Conservation (phyloP, 306 rosid genomes). For the Elaeagnus macrophylla region DNA sequence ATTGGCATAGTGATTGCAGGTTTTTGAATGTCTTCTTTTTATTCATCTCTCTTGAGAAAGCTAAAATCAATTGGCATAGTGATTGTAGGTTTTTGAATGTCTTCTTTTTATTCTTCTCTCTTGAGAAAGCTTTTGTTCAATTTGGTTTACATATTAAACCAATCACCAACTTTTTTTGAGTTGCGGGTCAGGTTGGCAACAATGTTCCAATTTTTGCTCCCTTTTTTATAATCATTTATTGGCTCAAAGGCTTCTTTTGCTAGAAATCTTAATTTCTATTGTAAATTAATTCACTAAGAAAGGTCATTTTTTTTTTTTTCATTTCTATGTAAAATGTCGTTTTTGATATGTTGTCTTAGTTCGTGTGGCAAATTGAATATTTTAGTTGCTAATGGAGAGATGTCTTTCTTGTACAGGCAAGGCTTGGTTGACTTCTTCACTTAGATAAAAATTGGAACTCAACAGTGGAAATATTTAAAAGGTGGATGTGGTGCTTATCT, state of each 20-base stretch:
- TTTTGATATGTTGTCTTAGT: not conserved
- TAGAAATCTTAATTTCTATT: constrained; percentile 80
- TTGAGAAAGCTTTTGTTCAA: too few relatives aligned
- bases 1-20: too few relatives aligned
- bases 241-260: constrained; percentile 90
- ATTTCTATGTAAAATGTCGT: not conserved
- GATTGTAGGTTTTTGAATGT: too few relatives aligned
- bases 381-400: too few relatives aligned
- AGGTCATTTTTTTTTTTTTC: not conserved
- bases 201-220: constrained; percentile 94
- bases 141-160: too few relatives aligned
- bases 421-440: constrained; percentile 86
- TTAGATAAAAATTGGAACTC: constrained; percentile 78
- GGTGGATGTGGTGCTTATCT: constrained; percentile 48
- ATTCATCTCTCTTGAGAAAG: too few relatives aligned
- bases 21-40: too few relatives aligned
- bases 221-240: constrained; percentile 80
- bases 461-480: constrained; percentile 82
- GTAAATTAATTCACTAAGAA: constrained; percentile 23
- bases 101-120: too few relatives aligned
- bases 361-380: too few relatives aligned
- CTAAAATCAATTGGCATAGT: too few relatives aligned
- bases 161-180: constrained; percentile 12
- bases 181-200: constrained; percentile 65
- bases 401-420: constrained; percentile 41